These are phyloP conservation scores for Cyclotella atomus DNA, from an alignment of 108 stramenopile species.

Conservation along the genomic window DNA sequence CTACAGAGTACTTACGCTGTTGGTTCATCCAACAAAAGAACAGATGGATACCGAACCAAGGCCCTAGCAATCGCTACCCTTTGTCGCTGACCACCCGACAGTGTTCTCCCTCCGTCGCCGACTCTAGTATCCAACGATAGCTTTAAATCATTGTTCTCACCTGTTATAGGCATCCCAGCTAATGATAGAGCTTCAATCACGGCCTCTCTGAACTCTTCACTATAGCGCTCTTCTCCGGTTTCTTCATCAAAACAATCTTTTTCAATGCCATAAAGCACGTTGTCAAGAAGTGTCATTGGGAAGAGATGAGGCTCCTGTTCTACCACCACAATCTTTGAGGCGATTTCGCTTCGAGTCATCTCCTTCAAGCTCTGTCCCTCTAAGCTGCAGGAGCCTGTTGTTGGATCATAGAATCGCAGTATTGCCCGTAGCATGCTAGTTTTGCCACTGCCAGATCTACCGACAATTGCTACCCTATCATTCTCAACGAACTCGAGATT, in stretches of 20 bases:
- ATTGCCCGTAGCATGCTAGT: conserved; percentile 85
- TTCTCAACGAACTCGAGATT: conserved; percentile 83
- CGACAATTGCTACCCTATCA: conserved; percentile 93
- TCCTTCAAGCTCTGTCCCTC: conserved; percentile 83
- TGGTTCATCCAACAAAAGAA: conserved; percentile 92
- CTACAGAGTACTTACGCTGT: conserved; percentile 49
- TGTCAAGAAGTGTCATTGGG: conserved; percentile 89
- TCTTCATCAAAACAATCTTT: conserved; percentile 71
- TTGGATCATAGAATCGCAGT: conserved; percentile 95
- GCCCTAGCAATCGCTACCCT: conserved; percentile 95
- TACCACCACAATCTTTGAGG: conserved; percentile 75
- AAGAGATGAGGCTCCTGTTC: conserved; percentile 93
- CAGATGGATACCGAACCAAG: conserved; percentile 76
- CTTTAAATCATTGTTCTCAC: conserved; percentile 75
- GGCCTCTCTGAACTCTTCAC: conserved; percentile 54
- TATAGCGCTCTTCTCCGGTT: conserved; percentile 70
- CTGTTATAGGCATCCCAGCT: conserved; percentile 70
- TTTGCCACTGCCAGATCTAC: conserved; percentile 93
- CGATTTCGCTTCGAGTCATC: conserved; percentile 76
- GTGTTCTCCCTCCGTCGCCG: conserved; percentile 91
- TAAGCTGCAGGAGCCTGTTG: conserved; percentile 70
- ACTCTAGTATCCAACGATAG: conserved; percentile 87
- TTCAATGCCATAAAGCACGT: conserved; percentile 89
- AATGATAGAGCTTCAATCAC: conserved; percentile 63
- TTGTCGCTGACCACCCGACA: conserved; percentile 93